Evolutionary conservation across 1,284 basidiomycete genomes (phyloP).

Genomic region (Ceraceosorus bombacis): DNA sequence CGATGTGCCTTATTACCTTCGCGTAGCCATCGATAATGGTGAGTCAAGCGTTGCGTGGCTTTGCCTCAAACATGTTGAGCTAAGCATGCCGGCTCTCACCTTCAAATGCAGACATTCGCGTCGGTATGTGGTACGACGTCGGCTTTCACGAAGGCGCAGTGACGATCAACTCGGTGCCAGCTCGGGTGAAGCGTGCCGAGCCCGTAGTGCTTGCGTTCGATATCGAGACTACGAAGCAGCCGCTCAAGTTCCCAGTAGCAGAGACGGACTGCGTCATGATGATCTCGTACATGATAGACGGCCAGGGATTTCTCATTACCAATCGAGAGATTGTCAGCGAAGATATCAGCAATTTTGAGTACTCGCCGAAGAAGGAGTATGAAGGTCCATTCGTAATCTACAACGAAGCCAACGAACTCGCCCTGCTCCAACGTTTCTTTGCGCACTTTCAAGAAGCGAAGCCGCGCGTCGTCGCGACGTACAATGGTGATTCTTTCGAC

Average conservation of each 20-base stretch:
- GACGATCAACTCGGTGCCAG: slow-evolving; percentile 63
- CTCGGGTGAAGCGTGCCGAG: slow-evolving; percentile 94
- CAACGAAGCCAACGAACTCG: slow-evolving; percentile 81
- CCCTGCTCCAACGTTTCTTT: slow-evolving; percentile 79
- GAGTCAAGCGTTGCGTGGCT: slow-evolving; percentile 21
- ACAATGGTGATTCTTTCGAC: slow-evolving; percentile 99
- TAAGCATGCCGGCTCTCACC: not conserved
- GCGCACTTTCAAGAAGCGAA: slow-evolving; percentile 83
- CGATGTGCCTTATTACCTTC: slow-evolving; percentile 94
- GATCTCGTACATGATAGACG: slow-evolving; percentile 98
- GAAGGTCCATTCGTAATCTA: slow-evolving; percentile 95
- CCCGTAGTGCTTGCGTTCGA: slow-evolving; percentile 98
- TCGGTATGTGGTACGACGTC: slow-evolving; percentile 92
- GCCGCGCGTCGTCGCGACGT: slow-evolving; percentile 95
- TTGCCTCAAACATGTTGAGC: not conserved
- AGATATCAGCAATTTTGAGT: slow-evolving; percentile 97
- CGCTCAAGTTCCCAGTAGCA: slow-evolving; percentile 96
- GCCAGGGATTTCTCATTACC: slow-evolving; percentile 89
- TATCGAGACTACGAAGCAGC: slow-evolving; percentile 97
- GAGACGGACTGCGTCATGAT: slow-evolving; percentile 98
- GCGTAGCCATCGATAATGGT: slow-evolving; percentile 92
- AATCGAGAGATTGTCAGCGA: slow-evolving; percentile 95
- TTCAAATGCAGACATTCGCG: slow-evolving; percentile 65
- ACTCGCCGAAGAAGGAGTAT: slow-evolving; percentile 95
- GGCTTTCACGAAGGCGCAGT: slow-evolving; percentile 71